Evolutionary conservation across 2,329 filamentous ascomycete genomes (phyloP).

Genomic region (Chalaropsis ovoidea): DNA sequence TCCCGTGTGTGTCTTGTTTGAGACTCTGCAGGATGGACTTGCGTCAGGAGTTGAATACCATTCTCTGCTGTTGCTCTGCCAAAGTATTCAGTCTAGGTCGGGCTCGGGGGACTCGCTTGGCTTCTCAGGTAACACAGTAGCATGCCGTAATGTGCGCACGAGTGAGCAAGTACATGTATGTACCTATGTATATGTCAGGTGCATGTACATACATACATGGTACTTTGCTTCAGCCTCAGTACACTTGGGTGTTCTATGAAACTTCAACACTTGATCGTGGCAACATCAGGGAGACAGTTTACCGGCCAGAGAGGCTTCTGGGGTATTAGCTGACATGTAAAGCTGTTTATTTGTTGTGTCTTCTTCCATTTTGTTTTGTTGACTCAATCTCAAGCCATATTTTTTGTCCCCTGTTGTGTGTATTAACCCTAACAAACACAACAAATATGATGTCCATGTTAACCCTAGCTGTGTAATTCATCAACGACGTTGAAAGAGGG

Average conservation of each 20-base stretch:
- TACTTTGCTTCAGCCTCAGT: no score
- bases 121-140: background rate
- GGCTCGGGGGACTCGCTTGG: background rate
- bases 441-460: background rate
- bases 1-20: background rate
- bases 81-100: background rate
- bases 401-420: no score
- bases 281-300: no score
- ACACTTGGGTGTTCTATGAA: no score
- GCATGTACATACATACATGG: no score
- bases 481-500: constrained; percentile 20
- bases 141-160: background rate
- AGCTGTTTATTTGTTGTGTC: background rate
- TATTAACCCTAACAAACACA: background rate
- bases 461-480: constrained; percentile 13
- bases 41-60: background rate
- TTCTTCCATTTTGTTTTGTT: background rate
- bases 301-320: no score
- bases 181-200: no score
- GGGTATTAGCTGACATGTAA: no score
- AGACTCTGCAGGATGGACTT: background rate
- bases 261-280: no score
- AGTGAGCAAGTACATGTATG: background rate
- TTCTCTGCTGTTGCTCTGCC: background rate
- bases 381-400: background rate